Conservation (phyloP, 1,284 basidiomycete genomes). For the Leccinum colubrinum region DNA sequence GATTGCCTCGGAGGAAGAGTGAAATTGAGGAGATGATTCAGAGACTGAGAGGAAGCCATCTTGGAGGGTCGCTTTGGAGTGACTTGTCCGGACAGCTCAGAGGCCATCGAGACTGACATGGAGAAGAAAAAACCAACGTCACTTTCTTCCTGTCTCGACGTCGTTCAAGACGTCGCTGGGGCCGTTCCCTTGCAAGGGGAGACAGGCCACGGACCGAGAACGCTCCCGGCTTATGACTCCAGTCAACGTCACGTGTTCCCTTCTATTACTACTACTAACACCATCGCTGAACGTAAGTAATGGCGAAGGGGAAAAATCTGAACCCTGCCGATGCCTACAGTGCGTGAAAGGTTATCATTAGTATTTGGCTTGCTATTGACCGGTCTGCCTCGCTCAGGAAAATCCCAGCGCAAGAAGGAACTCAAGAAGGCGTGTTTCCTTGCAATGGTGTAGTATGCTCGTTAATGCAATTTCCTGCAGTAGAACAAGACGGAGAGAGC, state of each 20-base stretch:
- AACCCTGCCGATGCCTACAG: constrained; percentile 88
- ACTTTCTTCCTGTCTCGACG: neutral
- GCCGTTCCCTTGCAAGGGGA: constrained; percentile 35
- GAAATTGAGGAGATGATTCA: constrained; percentile 84
- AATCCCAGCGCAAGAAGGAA: constrained; percentile 86
- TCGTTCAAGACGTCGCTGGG: constrained; percentile 22
- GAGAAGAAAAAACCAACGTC: neutral
- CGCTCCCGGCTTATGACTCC: constrained; percentile 22
- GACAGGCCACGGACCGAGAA: constrained; percentile 21
- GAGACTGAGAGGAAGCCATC: constrained; percentile 61
- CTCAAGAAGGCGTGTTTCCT: constrained; percentile 71
- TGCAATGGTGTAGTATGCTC: constrained; percentile 6
- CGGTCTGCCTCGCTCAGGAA: constrained; percentile 48
- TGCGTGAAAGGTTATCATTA: constrained; percentile 30
- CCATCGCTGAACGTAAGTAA: constrained; percentile 26
- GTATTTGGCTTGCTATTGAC: neutral
- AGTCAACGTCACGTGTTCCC: constrained; percentile 25
- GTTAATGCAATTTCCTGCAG: constrained; percentile 37
- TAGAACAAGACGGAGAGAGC: constrained; percentile 86
- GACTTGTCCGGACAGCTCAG: constrained; percentile 34
- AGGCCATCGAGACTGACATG: constrained; percentile 40
- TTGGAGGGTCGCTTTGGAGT: constrained; percentile 59
- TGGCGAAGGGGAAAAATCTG: constrained; percentile 79
- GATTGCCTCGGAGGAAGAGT: constrained; percentile 76
- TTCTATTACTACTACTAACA: neutral